Conservation (phyloP, 177 flowering plant genomes). For the Vitis hybrid region DNA sequence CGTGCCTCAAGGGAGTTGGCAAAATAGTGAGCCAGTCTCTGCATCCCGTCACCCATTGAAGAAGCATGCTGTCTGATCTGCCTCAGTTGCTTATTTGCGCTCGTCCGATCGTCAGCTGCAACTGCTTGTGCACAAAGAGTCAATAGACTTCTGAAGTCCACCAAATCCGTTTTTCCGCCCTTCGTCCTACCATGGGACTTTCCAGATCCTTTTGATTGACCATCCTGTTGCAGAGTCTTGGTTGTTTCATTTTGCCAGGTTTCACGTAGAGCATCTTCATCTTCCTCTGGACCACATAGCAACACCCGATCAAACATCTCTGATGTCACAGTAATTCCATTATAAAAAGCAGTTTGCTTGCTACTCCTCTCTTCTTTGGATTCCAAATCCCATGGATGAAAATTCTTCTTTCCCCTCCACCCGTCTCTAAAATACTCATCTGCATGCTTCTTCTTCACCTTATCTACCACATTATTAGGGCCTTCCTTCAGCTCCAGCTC, state of each 20-base stretch:
- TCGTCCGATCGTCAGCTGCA: slow-evolving; percentile 40
- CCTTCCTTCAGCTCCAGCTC: too few relatives aligned
- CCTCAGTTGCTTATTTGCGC: slow-evolving; percentile 40
- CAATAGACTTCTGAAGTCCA: slow-evolving; percentile 50
- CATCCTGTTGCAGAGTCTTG: slow-evolving; percentile 23
- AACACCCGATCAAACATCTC: too few relatives aligned
- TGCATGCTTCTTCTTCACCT: too few relatives aligned
- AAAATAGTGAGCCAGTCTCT: slow-evolving; percentile 54
- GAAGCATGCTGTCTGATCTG: slow-evolving; percentile 56
- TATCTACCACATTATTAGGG: too few relatives aligned
- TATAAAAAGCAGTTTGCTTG: too few relatives aligned
- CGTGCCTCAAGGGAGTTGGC: slow-evolving; percentile 64
- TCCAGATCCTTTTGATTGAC: slow-evolving; percentile 28
- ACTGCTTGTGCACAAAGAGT: slow-evolving; percentile 62
- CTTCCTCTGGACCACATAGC: too few relatives aligned
- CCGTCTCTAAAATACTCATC: too few relatives aligned
- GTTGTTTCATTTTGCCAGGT: slow-evolving; percentile 23
- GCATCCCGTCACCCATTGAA: slow-evolving; percentile 57
- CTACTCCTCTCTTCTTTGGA: too few relatives aligned
- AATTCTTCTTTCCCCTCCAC: too few relatives aligned
- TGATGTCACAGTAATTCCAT: too few relatives aligned
- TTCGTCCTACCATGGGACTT: slow-evolving; percentile 39
- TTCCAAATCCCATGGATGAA: too few relatives aligned
- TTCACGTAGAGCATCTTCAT: slow-evolving; percentile 34
- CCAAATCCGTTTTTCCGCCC: slow-evolving; percentile 34